Conservation (phyloP, 2,329 filamentous ascomycete species). For the Bertia moriformis region DNA sequence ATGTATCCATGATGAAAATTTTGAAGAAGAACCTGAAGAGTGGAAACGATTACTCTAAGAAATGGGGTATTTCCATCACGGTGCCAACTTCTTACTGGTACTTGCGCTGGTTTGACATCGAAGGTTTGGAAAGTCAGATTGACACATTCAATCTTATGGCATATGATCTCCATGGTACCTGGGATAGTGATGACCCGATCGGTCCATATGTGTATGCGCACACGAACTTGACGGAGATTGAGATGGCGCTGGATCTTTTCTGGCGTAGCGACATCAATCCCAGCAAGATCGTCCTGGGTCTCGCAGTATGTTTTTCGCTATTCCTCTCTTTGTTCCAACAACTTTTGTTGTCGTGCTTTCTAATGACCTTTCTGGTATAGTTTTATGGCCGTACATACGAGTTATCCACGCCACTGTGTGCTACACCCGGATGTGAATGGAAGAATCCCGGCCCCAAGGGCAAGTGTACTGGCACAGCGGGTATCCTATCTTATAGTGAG, state of each 20-base stretch:
- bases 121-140: conserved; percentile 8
- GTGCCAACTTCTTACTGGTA: conserved; percentile 10
- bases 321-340: no score
- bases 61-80: neutral
- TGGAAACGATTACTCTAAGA: no score
- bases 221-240: conserved; percentile 15
- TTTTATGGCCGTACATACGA: neutral
- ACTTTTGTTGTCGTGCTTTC: no score
- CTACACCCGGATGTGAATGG: neutral
- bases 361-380: neutral
- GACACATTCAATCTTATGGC: conserved; percentile 18
- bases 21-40: no score
- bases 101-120: conserved; percentile 14
- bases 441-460: neutral
- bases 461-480: neutral
- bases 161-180: conserved; percentile 12
- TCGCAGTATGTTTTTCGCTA: no score
- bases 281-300: conserved; percentile 5
- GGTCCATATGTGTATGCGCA: conserved; percentile 7
- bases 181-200: conserved; percentile 9
- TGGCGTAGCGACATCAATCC: conserved; percentile 9
- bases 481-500: neutral
- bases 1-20: no score
- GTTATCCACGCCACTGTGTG: neutral
- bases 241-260: conserved; percentile 11